A percentile compares a stretch with the other conserved stretches of the same genome.
phyloP scores from a whole-genome alignment of 2,329 filamentous ascomycete species.

The Drechslera avenae region DNA sequence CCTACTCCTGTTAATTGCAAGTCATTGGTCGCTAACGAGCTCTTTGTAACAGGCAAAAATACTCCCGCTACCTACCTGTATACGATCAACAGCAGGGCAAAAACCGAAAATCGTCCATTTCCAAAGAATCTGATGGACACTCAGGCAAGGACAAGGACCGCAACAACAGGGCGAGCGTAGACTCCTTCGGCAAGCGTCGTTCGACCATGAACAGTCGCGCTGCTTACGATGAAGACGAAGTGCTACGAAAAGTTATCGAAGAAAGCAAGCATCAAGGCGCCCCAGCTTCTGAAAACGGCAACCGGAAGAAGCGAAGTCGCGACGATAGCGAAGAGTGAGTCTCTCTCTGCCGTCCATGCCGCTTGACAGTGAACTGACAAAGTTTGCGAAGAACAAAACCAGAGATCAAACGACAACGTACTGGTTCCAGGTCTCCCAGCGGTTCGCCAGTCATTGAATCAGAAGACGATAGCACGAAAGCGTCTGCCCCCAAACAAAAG shows the following conservation, averaged over 20 bases:
- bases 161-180: slow-evolving; percentile 59
- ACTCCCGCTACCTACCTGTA: slow-evolving; percentile 67
- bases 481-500: slow-evolving; percentile 53
- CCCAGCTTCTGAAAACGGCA: slow-evolving; percentile 59
- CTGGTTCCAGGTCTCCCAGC: slow-evolving; percentile 58
- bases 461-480: slow-evolving; percentile 66
- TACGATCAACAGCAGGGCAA: slow-evolving; percentile 57
- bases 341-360: slow-evolving; percentile 11
- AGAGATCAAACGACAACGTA: slow-evolving; percentile 80
- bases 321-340: slow-evolving; percentile 95
- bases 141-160: slow-evolving; percentile 62
- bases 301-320: slow-evolving; percentile 78
- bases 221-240: slow-evolving; percentile 93
- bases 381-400: slow-evolving; percentile 66
- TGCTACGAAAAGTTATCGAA: slow-evolving; percentile 86
- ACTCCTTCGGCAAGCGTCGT: slow-evolving; percentile 75
- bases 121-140: slow-evolving; percentile 64
- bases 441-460: slow-evolving; percentile 66
- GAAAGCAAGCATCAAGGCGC: slow-evolving; percentile 85
- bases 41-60: slow-evolving; percentile 58
- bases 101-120: slow-evolving; percentile 67
- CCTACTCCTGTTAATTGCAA: not conserved
- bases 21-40: slow-evolving; percentile 7
- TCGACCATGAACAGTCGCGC: slow-evolving; percentile 98
- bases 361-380: slow-evolving; percentile 33